Conservation (phyloP, 305 asterid species). For the Solanum hybrid region DNA sequence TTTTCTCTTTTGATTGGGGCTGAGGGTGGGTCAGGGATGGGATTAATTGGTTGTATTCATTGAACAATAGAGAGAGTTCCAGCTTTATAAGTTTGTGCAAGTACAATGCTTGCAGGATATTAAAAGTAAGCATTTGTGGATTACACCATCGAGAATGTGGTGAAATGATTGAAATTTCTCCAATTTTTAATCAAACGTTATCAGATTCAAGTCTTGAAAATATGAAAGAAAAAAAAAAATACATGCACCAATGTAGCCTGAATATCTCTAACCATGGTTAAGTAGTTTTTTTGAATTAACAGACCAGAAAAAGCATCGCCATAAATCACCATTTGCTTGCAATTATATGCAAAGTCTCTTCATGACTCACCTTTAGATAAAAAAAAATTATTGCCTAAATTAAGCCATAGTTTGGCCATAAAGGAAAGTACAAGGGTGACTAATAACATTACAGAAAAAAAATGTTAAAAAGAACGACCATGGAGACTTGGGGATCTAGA, state of each 20-base stretch:
- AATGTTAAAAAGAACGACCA: not conserved
- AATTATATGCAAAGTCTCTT: not conserved
- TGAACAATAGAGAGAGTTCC: not conserved
- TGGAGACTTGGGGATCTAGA: not conserved
- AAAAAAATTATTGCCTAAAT: not conserved
- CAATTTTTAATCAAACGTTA: not conserved
- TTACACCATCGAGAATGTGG: not conserved
- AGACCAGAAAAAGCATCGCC: not conserved
- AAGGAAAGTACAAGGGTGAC: not conserved
- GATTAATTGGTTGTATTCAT: not conserved
- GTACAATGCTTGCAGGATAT: not conserved
- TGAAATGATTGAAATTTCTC: not conserved
- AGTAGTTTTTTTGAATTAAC: too few relatives aligned
- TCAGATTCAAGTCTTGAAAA: not conserved
- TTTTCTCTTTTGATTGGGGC: not conserved
- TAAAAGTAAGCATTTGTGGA: not conserved
- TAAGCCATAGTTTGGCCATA: not conserved
- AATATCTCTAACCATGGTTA: not conserved
- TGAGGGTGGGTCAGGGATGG: not conserved
- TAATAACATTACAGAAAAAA: not conserved
- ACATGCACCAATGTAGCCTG: not conserved
- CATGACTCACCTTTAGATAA: not conserved
- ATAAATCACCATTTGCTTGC: not conserved
- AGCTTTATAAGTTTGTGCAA: not conserved
- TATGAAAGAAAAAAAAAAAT: not conserved